phyloP scores from a whole-genome alignment of 345 rosid genomes.

The Physaria fendleri region DNA sequence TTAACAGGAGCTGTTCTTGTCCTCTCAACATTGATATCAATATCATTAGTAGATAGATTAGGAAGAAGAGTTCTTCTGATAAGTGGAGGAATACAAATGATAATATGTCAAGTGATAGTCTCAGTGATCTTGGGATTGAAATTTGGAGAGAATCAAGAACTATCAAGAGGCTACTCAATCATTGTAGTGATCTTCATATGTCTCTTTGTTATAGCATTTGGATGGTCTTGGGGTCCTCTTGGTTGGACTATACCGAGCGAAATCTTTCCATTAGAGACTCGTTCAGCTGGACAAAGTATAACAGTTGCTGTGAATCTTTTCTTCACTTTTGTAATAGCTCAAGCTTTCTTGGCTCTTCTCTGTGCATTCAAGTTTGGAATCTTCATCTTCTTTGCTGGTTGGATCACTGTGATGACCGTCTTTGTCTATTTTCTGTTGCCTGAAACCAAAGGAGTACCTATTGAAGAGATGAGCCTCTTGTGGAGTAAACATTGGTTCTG shows the following conservation, averaged over 20 bases:
- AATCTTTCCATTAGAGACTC: slow-evolving; percentile 75
- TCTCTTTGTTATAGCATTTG: slow-evolving; percentile 83
- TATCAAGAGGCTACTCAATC: slow-evolving; percentile 60
- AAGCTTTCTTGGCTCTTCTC: slow-evolving; percentile 64
- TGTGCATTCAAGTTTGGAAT: slow-evolving; percentile 78
- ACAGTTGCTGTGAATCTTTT: slow-evolving; percentile 89
- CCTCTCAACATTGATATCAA: slow-evolving; percentile 74
- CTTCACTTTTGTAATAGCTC: slow-evolving; percentile 81
- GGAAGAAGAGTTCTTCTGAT: slow-evolving; percentile 78
- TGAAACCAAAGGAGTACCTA: slow-evolving; percentile 87
- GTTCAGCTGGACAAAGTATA: slow-evolving; percentile 90
- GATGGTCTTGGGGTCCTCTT: slow-evolving; percentile 97
- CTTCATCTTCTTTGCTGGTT: slow-evolving; percentile 82
- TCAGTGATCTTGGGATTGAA: slow-evolving; percentile 70
- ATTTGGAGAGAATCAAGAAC: slow-evolving; percentile 56
- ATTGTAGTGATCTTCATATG: slow-evolving; percentile 69
- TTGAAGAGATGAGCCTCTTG: slow-evolving; percentile 80
- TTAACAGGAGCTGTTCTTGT: slow-evolving; percentile 88
- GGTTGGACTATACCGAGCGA: slow-evolving; percentile 98
- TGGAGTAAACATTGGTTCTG: slow-evolving; percentile 97
- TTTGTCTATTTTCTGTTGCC: slow-evolving; percentile 70
- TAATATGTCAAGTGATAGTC: slow-evolving; percentile 66
- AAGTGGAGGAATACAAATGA: slow-evolving; percentile 86
- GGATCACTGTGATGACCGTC: slow-evolving; percentile 73
- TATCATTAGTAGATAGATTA: slow-evolving; percentile 60